Percentiles rank a stretch among this genome's conserved stretches.
phyloP scores from a whole-genome alignment of 169 alveolate genomes.

The Plasmodium coatneyi region DNA sequence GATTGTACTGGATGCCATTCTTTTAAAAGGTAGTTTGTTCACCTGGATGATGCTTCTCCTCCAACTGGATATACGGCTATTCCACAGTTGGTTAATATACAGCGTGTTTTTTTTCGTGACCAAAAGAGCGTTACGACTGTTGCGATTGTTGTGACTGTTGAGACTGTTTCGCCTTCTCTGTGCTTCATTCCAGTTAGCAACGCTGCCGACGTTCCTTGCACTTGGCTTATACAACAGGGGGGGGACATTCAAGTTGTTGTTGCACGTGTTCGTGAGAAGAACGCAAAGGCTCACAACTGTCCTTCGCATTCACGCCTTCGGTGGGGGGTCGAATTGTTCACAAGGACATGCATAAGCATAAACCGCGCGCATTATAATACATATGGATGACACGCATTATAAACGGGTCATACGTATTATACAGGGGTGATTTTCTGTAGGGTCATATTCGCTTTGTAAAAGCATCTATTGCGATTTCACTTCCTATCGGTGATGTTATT shows the following conservation, averaged over 20 bases:
- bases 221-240: neutral
- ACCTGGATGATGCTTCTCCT: neutral
- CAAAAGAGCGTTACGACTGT: neutral
- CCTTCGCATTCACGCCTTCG: constrained; percentile 19
- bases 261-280: constrained; percentile 7
- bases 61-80: neutral
- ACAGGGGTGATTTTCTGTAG: neutral
- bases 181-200: neutral
- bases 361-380: neutral
- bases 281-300: constrained; percentile 14
- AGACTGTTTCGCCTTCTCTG: neutral
- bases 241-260: neutral
- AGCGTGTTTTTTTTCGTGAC: neutral
- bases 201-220: neutral
- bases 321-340: neutral
- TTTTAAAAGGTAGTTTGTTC: neutral
- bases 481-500: neutral
- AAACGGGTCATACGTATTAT: neutral
- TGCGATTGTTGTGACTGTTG: neutral
- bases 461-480: neutral
- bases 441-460: neutral
- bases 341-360: neutral
- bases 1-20: neutral
- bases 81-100: neutral
- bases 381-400: no score